phyloP scores from a whole-genome alignment of 2,329 filamentous ascomycete species.

The Botrytis tulipae region DNA sequence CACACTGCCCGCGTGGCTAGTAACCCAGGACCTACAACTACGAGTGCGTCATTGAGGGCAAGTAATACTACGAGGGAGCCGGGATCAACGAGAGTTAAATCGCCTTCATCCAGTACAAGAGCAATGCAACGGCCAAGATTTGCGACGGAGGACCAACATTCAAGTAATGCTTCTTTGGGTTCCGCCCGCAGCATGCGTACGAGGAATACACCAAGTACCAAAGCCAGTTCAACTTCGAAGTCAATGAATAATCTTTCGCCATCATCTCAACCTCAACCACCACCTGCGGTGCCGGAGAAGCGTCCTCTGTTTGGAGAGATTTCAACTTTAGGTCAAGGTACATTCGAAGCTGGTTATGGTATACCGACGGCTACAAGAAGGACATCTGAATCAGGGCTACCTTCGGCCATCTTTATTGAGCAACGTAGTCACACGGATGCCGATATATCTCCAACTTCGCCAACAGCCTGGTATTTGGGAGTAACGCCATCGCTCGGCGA shows the following conservation, averaged over 20 bases:
- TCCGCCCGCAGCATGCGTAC: slow-evolving; percentile 59
- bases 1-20: slow-evolving; percentile 34
- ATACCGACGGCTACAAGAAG: slow-evolving; percentile 56
- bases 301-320: slow-evolving; percentile 75
- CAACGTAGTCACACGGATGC: slow-evolving; percentile 56
- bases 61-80: slow-evolving; percentile 29
- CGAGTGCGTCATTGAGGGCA: slow-evolving; percentile 23
- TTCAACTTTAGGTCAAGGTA: slow-evolving; percentile 55
- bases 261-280: slow-evolving; percentile 33
- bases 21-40: slow-evolving; percentile 24
- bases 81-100: slow-evolving; percentile 25
- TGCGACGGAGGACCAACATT: slow-evolving; percentile 51
- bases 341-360: slow-evolving; percentile 56
- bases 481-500: slow-evolving; percentile 45
- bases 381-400: slow-evolving; percentile 70
- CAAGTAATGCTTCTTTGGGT: slow-evolving; percentile 57
- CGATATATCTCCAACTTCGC: slow-evolving; percentile 59
- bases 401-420: slow-evolving; percentile 46
- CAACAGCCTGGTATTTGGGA: slow-evolving; percentile 63
- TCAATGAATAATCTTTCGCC: slow-evolving; percentile 46
- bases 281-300: slow-evolving; percentile 38
- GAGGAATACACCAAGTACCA: slow-evolving; percentile 40
- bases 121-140: slow-evolving; percentile 47
- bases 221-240: slow-evolving; percentile 43
- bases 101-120: slow-evolving; percentile 27